Percentiles rank a stretch among this genome's conserved stretches.
phyloP scores from a whole-genome alignment of 768 basidiomycete species.

The Psilocybe subaeruginosa region DNA sequence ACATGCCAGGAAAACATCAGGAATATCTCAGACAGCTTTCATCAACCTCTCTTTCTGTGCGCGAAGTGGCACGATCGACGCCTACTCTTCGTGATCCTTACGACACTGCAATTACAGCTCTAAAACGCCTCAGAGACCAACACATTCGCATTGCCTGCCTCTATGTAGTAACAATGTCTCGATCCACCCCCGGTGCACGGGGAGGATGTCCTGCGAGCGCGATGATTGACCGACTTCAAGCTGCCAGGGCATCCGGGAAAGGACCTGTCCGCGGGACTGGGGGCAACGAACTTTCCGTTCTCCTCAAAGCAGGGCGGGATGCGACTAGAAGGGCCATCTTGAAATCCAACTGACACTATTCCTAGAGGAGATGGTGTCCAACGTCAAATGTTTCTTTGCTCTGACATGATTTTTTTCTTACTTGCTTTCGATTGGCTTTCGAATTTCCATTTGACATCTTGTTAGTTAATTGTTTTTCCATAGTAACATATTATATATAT shows the following conservation, averaged over 20 bases:
- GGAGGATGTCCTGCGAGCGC: conserved; percentile 55
- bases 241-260: conserved; percentile 38
- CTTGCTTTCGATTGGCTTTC: conserved; percentile 19
- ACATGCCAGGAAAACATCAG: conserved; percentile 94
- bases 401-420: conserved; percentile 15
- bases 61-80: conserved; percentile 59
- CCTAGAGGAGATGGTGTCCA: conserved; percentile 12
- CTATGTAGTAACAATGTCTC: conserved; percentile 87
- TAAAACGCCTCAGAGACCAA: conserved; percentile 82
- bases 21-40: conserved; percentile 78
- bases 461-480: conserved; percentile 18
- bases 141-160: conserved; percentile 91
- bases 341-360: conserved; percentile 34
- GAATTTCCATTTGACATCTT: conserved; percentile 17
- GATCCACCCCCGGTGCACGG: conserved; percentile 49
- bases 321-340: conserved; percentile 74
- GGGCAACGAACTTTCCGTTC: conserved; percentile 78
- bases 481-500: conserved; percentile 18
- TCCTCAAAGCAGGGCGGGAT: conserved; percentile 90
- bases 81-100: conserved; percentile 73
- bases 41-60: conserved; percentile 58
- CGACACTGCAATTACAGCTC: conserved; percentile 73
- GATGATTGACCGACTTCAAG: conserved; percentile 53
- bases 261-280: conserved; percentile 83
- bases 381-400: conserved; percentile 20